Conservation (phyloP, 306 rosid genomes). For the Lithocarpus polystachyus region DNA sequence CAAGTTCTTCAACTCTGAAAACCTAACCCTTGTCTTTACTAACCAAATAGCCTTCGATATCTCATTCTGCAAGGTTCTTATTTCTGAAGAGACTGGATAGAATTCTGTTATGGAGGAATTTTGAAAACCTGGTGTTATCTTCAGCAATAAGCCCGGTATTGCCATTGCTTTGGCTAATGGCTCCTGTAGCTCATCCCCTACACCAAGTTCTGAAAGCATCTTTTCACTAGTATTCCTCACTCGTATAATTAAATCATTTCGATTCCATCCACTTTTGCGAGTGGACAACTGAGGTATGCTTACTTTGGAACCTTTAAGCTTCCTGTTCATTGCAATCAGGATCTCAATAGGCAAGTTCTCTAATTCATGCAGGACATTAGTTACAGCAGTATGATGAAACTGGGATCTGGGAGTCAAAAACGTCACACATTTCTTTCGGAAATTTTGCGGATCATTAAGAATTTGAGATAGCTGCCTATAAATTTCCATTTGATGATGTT, state of each 20-base stretch:
- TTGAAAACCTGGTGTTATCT: slow-evolving; percentile 45
- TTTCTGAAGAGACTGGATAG: slow-evolving; percentile 54
- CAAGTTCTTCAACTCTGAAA: slow-evolving; percentile 44
- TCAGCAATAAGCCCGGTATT: slow-evolving; percentile 60
- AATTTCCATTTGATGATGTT: slow-evolving; percentile 26
- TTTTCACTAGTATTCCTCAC: slow-evolving; percentile 34
- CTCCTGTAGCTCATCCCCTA: slow-evolving; percentile 49
- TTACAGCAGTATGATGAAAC: slow-evolving; percentile 33
- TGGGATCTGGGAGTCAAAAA: slow-evolving; percentile 27
- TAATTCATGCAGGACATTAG: slow-evolving; percentile 42
- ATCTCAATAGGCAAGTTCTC: slow-evolving; percentile 41
- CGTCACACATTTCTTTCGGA: slow-evolving; percentile 26
- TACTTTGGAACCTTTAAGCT: slow-evolving; percentile 46
- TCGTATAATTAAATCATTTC: slow-evolving; percentile 32
- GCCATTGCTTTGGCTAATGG: slow-evolving; percentile 85
- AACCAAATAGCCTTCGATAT: slow-evolving; percentile 68
- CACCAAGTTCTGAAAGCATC: slow-evolving; percentile 53
- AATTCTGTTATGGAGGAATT: slow-evolving; percentile 40
- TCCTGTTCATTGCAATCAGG: slow-evolving; percentile 64
- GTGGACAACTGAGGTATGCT: slow-evolving; percentile 46
- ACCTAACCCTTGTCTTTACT: slow-evolving; percentile 29
- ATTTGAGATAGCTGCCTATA: slow-evolving; percentile 39
- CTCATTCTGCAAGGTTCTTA: slow-evolving; percentile 61
- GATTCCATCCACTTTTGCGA: slow-evolving; percentile 41
- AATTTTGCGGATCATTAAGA: slow-evolving; percentile 53